Conservation (phyloP, 2,329 filamentous ascomycete genomes). For the Incumbomyces lentus region DNA sequence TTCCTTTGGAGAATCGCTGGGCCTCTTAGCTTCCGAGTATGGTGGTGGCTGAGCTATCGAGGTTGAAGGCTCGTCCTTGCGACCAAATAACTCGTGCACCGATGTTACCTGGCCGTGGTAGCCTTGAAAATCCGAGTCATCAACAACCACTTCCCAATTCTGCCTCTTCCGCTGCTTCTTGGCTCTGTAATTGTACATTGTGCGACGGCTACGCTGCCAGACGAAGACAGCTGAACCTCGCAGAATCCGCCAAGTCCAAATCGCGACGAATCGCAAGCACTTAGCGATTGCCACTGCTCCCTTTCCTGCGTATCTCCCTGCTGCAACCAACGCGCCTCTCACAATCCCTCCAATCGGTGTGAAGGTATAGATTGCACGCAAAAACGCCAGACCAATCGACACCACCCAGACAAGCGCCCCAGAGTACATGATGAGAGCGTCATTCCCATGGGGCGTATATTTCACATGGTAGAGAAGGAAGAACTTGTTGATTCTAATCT, state of each 20-base stretch:
- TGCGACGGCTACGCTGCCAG: background rate
- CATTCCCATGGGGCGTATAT: slow-evolving; percentile 7
- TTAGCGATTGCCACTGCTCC: background rate
- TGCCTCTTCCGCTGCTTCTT: background rate
- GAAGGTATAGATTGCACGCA: background rate
- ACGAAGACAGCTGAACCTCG: background rate
- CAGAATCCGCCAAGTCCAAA: background rate
- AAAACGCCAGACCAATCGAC: background rate
- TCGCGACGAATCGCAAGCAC: background rate
- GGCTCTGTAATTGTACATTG: too few species aligned
- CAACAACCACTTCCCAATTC: background rate
- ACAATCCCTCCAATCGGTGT: background rate
- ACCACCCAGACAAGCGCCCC: slow-evolving; percentile 23
- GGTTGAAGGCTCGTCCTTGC: too few species aligned
- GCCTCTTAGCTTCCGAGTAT: background rate
- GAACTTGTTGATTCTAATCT: slow-evolving; percentile 20
- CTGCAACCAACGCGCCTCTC: background rate
- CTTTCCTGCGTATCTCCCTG: background rate
- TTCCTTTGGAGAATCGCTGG: background rate
- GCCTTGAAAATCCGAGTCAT: background rate
- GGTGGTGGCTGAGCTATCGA: background rate
- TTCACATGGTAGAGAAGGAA: slow-evolving; percentile 14
- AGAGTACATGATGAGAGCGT: slow-evolving; percentile 24
- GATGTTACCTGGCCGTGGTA: too few species aligned
- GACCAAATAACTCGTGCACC: too few species aligned